These are phyloP conservation scores for Brassica nigra DNA, from an alignment of 345 rosid species.

Conservation along the genomic window DNA sequence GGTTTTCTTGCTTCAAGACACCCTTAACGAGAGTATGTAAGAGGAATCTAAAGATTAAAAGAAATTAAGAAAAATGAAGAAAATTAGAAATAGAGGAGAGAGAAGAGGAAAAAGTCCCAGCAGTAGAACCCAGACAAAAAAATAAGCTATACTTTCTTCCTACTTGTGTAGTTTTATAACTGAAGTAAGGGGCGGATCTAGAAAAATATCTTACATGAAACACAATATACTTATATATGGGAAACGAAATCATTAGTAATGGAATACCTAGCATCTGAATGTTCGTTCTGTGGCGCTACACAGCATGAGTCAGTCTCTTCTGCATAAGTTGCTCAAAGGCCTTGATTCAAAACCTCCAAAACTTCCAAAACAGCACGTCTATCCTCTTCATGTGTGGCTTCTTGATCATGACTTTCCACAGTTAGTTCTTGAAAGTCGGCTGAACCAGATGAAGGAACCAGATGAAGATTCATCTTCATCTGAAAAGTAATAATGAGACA, in stretches of 20 bases:
- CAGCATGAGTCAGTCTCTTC: slow-evolving; percentile 50
- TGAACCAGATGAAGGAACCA: slow-evolving; percentile 45
- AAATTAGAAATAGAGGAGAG: no score
- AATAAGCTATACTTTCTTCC: no score
- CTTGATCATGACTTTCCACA: slow-evolving; percentile 56
- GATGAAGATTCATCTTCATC: slow-evolving; percentile 57
- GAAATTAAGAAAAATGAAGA: no score
- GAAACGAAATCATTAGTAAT: neutral
- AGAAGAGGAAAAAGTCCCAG: no score
- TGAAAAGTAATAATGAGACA: slow-evolving; percentile 38
- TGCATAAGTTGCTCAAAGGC: slow-evolving; percentile 52
- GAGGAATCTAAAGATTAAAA: no score
- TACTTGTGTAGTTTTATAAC: no score
- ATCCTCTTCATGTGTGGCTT: slow-evolving; percentile 52
- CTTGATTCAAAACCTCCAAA: slow-evolving; percentile 49
- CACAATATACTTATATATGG: no score
- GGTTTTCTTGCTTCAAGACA: slow-evolving; percentile 55
- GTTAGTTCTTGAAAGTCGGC: slow-evolving; percentile 58
- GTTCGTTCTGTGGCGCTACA: slow-evolving; percentile 48
- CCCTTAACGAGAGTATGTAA: neutral
- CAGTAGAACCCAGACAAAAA: no score
- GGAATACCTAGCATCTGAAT: slow-evolving; percentile 62
- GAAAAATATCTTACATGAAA: no score
- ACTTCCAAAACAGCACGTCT: slow-evolving; percentile 79
- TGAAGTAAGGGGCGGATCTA: no score